Base-by-base conservation (phyloP, 352 stramenopile species). In the Globisporangium nagaii region DNA sequence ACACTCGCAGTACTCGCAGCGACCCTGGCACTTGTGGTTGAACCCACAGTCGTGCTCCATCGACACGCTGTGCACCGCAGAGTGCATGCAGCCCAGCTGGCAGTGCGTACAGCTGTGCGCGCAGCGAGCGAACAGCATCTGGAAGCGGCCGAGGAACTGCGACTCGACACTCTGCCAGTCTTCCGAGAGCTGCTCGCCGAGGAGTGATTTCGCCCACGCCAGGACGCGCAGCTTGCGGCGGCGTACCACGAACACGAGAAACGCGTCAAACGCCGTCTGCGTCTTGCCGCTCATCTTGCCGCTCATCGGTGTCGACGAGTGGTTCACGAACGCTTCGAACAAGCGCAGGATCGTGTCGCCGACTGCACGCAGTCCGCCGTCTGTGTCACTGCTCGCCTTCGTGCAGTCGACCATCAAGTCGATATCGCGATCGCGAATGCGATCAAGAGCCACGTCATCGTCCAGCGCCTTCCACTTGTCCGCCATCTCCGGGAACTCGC, bases 41-140 rank as follows among this genome's bases (percentile, higher is more conserved):
- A 62, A 79, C 13, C 62, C 64, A 50, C 83, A 93, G 41, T 87
- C 58, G 47, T 93, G 83, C 0, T 19, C 20, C 0, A 30, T 53
- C 17, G 48, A 57, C 1, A 58, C 50, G 0, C 57, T 25, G 48
- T 90, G 79, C 10, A 63, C 37, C 6, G 70, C 70, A 22, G 67
- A 59, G 34, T 88, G 73, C 74, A 90, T 78, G 22, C 83, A 93
- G 0, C 83, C 76, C 17, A 90, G 58, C 10, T 71, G 68, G 17
- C 77, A 90, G 0, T 69, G 27, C 2, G 58, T 59, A 41, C 83
- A 93, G 5, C 67, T 59, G 45, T 75, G 71, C 28, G 83, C 64
- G 42, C 83, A 93, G 2, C 83, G 83, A 2, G 61, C 67, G 7
- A 88, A 62, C 10, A 88, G 49, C 24, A 74, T 64, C 41, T 85